Evolutionary conservation across 805 yeast species (phyloP).

Genomic region (Lipomyces yamadae): DNA sequence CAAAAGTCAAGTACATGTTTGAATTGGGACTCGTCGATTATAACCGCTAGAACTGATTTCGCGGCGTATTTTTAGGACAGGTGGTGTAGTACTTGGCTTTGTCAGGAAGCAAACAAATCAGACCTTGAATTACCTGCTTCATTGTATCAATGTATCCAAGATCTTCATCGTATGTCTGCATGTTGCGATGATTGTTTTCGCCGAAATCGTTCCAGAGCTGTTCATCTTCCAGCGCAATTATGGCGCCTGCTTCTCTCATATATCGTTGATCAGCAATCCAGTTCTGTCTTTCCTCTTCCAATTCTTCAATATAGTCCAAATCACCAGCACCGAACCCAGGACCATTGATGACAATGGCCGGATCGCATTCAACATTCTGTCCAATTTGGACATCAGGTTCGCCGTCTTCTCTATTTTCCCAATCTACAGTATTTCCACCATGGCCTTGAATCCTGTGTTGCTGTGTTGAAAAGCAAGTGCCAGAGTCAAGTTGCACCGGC

Average conservation of each 20-base stretch:
- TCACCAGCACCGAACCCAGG: conserved; percentile 13
- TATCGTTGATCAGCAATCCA: neutral
- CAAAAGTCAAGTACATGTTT: neutral
- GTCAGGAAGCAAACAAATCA: conserved; percentile 24
- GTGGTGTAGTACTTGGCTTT: conserved; percentile 20
- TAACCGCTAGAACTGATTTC: neutral
- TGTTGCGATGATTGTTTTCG: neutral
- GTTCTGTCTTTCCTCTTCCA: neutral
- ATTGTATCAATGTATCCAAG: neutral
- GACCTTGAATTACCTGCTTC: conserved; percentile 21
- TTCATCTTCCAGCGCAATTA: neutral
- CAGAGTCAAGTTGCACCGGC: neutral
- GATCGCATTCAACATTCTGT: conserved; percentile 3
- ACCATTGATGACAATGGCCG: neutral
- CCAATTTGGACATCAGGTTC: conserved; percentile 7
- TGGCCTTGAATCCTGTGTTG: conserved; percentile 14
- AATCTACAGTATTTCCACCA: conserved; percentile 4
- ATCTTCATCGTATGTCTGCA: neutral
- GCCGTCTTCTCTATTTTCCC: neutral
- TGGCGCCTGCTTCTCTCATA: neutral
- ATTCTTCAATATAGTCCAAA: conserved; percentile 11
- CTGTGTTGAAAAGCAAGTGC: neutral
- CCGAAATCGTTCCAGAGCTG: neutral
- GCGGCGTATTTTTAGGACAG: conserved; percentile 14
- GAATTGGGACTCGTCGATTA: conserved; percentile 5